Conservation (phyloP, 148 eudicot species). For the Rhododendron ovatum region DNA sequence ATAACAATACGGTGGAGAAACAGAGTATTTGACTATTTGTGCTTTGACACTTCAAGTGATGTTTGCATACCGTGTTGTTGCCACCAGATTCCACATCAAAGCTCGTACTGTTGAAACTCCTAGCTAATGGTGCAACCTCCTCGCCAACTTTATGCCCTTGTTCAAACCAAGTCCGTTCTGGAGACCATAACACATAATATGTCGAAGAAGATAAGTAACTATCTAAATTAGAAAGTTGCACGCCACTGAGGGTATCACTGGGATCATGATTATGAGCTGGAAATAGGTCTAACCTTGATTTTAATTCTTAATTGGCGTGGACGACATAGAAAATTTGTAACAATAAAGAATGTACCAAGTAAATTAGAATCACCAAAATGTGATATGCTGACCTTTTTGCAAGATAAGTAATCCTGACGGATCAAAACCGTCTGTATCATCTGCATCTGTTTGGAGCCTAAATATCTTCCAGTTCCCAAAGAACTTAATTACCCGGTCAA, state of each 20-base stretch:
- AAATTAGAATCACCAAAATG: neutral
- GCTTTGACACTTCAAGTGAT: neutral
- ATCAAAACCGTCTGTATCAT: slow-evolving; percentile 78
- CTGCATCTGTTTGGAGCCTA: slow-evolving; percentile 59
- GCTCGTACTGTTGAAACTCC: slow-evolving; percentile 56
- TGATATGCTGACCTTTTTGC: slow-evolving; percentile 59
- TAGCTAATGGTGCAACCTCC: slow-evolving; percentile 85
- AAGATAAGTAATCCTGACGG: slow-evolving; percentile 83
- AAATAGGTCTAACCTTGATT: slow-evolving; percentile 85
- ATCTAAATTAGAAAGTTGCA: neutral
- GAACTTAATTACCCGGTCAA: slow-evolving; percentile 67
- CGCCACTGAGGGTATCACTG: neutral
- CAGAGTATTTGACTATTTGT: neutral
- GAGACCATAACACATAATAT: neutral
- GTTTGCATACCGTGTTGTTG: slow-evolving; percentile 41
- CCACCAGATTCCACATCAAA: slow-evolving; percentile 66
- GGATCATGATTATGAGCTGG: slow-evolving; percentile 29
- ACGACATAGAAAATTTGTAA: slow-evolving; percentile 11
- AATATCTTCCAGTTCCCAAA: slow-evolving; percentile 92
- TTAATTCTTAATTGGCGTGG: slow-evolving; percentile 83
- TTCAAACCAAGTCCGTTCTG: slow-evolving; percentile 88
- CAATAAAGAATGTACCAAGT: neutral
- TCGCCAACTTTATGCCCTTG: slow-evolving; percentile 96
- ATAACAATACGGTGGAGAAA: neutral
- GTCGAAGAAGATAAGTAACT: neutral